Evolutionary conservation across 2,329 filamentous ascomycete genomes (phyloP), one percentile per base, ranked within the genome.

Genomic region (Aspergillus pseudoterreus): DNA sequence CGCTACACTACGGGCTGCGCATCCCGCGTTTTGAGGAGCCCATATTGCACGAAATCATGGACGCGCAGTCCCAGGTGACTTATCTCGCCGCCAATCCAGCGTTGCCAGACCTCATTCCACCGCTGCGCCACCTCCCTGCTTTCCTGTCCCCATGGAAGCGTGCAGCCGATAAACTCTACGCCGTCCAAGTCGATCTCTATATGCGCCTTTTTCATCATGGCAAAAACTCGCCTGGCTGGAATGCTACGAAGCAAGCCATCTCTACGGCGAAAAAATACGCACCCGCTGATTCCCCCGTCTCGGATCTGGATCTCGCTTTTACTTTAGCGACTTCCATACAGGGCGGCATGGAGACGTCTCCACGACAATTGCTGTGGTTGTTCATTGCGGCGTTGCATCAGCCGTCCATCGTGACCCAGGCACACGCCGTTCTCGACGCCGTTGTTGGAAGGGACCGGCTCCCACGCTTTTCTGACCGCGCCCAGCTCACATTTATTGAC

Each of bases 1-100:
- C 73, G 4, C 72, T 80, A 9, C 72, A 78, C 12, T 81, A 81
- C 58, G 78, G 78, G 0, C 72, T 78, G 50, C 75, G 78, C 8
- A 78, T 81, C 44, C 47, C 60, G 3, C 53, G 48, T 32, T 57
- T 56, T 55, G 75, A 80, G 51, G 75, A 75, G 1, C 57, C 76
- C 17, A 68, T 77, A 19, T 70, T 78, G 5, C 64, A 73, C 48
- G 74, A 80, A 21, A 75, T 80, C 38, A 69, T 69, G 30, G 70
- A 76, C 38, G 67, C 75, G 6, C 75, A 80, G 58, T 64, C 71
- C 30, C 75, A 77, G 58, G 77, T 80, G 69, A 75, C 78, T 10
- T 76, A 75, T 53, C 50, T 63, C 11, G 68, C 73, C 46, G 73
- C 76, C 6, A 72, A 79, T 33, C 73, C 75, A 2, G 68, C 72